Conservation (phyloP, 2,329 filamentous ascomycete genomes). For the Apiospora malaysiana region DNA sequence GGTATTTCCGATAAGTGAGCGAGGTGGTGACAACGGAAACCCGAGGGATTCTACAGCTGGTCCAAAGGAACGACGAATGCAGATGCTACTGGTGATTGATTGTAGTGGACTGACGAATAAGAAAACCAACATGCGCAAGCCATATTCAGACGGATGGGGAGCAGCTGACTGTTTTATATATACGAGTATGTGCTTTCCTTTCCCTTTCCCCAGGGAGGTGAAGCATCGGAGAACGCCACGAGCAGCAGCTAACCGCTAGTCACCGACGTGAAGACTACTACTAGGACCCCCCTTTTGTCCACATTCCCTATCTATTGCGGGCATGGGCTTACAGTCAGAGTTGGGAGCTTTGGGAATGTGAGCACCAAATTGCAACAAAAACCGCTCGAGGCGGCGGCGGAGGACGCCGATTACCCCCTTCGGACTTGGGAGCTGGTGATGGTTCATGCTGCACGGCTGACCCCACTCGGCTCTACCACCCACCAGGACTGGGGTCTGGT, state of each 20-base stretch:
- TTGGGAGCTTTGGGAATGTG: neutral
- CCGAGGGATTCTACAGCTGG: neutral
- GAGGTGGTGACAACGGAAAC: neutral
- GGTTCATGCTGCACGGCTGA: slow-evolving; percentile 16
- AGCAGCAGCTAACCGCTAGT: slow-evolving; percentile 10
- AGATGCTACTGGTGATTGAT: neutral
- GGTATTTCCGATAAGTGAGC: neutral
- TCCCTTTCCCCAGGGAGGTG: neutral
- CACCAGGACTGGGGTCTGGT: neutral
- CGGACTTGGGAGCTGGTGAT: slow-evolving; percentile 10
- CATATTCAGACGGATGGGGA: neutral
- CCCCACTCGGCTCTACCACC: slow-evolving; percentile 6
- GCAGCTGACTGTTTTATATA: neutral
- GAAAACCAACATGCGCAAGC: neutral
- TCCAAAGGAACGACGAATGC: slow-evolving; percentile 10
- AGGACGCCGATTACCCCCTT: slow-evolving; percentile 20
- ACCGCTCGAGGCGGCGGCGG: neutral
- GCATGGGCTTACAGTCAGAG: neutral
- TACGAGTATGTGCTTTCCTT: neutral
- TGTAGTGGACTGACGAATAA: neutral
- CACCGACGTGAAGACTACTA: slow-evolving; percentile 1
- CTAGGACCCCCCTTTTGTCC: neutral
- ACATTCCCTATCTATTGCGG: neutral
- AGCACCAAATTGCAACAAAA: neutral
- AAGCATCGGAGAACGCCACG: slow-evolving; percentile 10